Evolutionary conservation across 2,329 filamentous ascomycete species (phyloP).

Genomic region (Lachnellula hyalina): DNA sequence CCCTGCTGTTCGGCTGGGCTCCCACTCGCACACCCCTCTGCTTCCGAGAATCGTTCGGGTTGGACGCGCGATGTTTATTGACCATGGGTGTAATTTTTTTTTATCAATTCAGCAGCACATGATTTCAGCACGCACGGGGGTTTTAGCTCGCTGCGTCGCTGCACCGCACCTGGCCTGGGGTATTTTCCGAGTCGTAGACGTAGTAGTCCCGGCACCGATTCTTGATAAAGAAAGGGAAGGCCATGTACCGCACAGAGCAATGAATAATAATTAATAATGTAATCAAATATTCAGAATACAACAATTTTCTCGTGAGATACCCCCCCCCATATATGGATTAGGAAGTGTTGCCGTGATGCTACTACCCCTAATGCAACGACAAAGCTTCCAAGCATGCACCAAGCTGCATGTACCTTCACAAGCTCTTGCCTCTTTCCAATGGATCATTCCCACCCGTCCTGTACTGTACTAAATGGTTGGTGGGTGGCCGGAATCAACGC

Average conservation of each 20-base stretch:
- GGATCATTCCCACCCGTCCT: no score
- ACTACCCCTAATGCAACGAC: not conserved
- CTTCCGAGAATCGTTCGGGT: not conserved
- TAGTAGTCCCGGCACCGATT: not conserved
- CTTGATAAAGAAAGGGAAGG: not conserved
- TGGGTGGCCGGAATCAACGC: not conserved
- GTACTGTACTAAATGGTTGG: no score
- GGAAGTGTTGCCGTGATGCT: not conserved
- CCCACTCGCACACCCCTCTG: not conserved
- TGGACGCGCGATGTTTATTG: not conserved
- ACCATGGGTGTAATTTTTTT: not conserved
- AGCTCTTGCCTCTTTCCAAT: not conserved
- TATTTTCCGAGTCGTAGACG: not conserved
- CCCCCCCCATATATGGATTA: not conserved
- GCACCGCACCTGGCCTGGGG: not conserved
- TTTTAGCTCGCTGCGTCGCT: not conserved
- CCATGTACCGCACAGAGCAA: not conserved
- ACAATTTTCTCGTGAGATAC: not conserved
- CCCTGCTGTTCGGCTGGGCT: not conserved
- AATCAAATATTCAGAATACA: not conserved
- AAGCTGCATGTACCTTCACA: not conserved
- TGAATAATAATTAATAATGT: no score
- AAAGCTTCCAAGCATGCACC: not conserved
- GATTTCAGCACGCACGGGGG: not conserved
- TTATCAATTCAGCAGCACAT: not conserved